These are phyloP conservation scores for Phytophthora pinifolia DNA, from an alignment of 352 stramenopile genomes.

Conservation along the genomic window DNA sequence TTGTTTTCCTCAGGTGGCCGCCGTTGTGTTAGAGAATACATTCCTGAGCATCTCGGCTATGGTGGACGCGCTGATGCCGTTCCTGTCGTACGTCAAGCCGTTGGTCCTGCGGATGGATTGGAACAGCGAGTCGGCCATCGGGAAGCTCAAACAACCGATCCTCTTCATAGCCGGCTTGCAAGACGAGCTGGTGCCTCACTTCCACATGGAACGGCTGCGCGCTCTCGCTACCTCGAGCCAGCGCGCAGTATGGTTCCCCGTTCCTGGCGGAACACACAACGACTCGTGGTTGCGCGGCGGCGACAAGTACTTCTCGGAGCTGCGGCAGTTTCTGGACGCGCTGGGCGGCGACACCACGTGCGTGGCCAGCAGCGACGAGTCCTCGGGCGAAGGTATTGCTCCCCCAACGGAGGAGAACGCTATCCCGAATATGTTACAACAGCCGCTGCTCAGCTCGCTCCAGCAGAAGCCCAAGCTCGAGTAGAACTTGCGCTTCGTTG, in stretches of 20 bases:
- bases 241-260: constrained; percentile 60
- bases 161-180: constrained; percentile 90
- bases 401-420: constrained; percentile 43
- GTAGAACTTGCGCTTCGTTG: constrained; percentile 8
- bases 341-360: constrained; percentile 29
- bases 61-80: constrained; percentile 93
- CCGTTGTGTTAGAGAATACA: constrained; percentile 94
- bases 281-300: constrained; percentile 93
- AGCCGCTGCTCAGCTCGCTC: constrained; percentile 50
- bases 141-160: constrained; percentile 75
- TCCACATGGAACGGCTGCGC: constrained; percentile 86
- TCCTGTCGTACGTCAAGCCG: constrained; percentile 87
- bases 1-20: constrained; percentile 66
- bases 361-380: constrained; percentile 7
- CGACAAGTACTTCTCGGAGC: constrained; percentile 79
- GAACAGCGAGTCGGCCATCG: constrained; percentile 74
- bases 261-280: constrained; percentile 94
- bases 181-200: constrained; percentile 92
- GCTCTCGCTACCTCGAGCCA: constrained; percentile 58
- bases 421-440: constrained; percentile 72
- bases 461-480: constrained; percentile 36
- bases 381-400: constrained; percentile 8
- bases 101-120: constrained; percentile 92
- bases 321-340: constrained; percentile 66
- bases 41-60: constrained; percentile 93